These are phyloP conservation scores for Globisporangium canariense DNA, from an alignment of 352 stramenopile species.

Conservation along the genomic window DNA sequence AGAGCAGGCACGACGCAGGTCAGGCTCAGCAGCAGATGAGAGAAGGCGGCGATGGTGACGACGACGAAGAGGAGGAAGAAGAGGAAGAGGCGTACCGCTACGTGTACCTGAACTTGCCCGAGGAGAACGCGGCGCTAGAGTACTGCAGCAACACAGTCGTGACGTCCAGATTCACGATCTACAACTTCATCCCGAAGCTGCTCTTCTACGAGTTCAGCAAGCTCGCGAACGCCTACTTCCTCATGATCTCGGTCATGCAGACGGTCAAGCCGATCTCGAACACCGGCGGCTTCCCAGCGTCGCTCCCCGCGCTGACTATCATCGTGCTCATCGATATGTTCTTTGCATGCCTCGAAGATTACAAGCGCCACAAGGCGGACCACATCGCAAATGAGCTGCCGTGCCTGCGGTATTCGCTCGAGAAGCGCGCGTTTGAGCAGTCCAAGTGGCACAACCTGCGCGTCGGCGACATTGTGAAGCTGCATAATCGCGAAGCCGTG, in stretches of 20 bases:
- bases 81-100: slow-evolving; percentile 56
- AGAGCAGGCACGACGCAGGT: not conserved
- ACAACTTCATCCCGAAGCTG: slow-evolving; percentile 90
- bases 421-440: slow-evolving; percentile 44
- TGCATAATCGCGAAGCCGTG: slow-evolving; percentile 84
- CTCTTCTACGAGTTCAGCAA: slow-evolving; percentile 91
- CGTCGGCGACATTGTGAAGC: slow-evolving; percentile 89
- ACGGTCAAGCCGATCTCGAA: slow-evolving; percentile 91
- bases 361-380: slow-evolving; percentile 88
- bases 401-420: slow-evolving; percentile 41
- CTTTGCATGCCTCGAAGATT: slow-evolving; percentile 90
- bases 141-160: slow-evolving; percentile 84
- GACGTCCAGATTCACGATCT: slow-evolving; percentile 89
- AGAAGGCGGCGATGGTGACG: not conserved
- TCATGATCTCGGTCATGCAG: slow-evolving; percentile 91
- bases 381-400: slow-evolving; percentile 78
- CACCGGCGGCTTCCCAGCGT: slow-evolving; percentile 88
- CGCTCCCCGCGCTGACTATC: slow-evolving; percentile 87
- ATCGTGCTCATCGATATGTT: slow-evolving; percentile 93
- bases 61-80: slow-evolving; percentile 14
- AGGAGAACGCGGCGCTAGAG: slow-evolving; percentile 47
- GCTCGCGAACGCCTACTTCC: slow-evolving; percentile 93
- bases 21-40: not conserved
- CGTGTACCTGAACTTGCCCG: slow-evolving; percentile 66
- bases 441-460: slow-evolving; percentile 74